Evolutionary conservation across 2,329 filamentous ascomycete species (phyloP), one percentile per base, ranked within the genome.

Genomic region (Talaromyces piceae): DNA sequence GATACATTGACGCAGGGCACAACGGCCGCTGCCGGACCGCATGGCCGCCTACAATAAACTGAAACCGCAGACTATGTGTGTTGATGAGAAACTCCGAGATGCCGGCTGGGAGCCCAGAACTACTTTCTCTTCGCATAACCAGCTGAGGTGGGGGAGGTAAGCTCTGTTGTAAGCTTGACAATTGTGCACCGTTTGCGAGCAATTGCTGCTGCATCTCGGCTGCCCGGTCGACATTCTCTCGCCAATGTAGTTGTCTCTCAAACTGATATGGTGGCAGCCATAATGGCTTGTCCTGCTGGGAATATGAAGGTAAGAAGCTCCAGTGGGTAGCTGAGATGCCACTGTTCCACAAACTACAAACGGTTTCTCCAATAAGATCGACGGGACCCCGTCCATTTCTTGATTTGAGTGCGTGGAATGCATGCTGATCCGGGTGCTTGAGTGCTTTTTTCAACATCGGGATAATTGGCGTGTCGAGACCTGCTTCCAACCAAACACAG

Each of bases 401-500:
- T 7, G 28, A 7, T 13, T 30, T 30, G 28, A 30, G 7, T 7
- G 28, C 13, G 7, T 30, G 28, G 28, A 30, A 30, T 7, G 13
- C 13, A 13, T 30, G 28, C 28, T 30, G 7, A 13, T 30, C 13
- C 7, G 28, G 28, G 7, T 30, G 28, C 13, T 7, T 13, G 6
- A 67, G 52, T 0, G 64, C 66, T 2, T 61, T 59, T 5, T 59
- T 52, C 0, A 59, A 61, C 64, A 73, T 70, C 9, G 51, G 16
- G 0, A 61, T 61, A 13, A 70, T 61, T 1, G 64, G 59, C 1
- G 66, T 65, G 52, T 58, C 65, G 4, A 67, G 69, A 0, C 74
- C 74, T 0, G 72, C 73, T 50, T 77, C 74, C 0, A 75, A 62
- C 49, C 58, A 75, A 12, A 70, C 54, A n/a, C 54, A 59, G 0